Evolutionary conservation across 2,329 filamentous ascomycete species (phyloP).

Genomic region (Salinomyces thailandicus): DNA sequence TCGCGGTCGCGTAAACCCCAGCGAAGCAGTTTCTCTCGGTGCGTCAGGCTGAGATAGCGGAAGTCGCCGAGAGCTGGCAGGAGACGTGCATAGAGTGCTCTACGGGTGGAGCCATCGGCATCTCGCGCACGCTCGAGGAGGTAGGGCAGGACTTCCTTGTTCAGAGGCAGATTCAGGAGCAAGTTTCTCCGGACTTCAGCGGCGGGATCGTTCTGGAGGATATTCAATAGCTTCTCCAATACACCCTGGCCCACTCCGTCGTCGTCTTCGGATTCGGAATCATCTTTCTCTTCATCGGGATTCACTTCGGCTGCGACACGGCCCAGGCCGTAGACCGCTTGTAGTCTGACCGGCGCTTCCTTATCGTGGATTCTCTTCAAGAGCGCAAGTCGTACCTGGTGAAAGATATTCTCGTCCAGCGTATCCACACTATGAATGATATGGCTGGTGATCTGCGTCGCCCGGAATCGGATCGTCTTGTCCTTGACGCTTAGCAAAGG

Average conservation of each 20-base stretch:
- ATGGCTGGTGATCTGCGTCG: slow-evolving; percentile 81
- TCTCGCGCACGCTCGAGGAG: slow-evolving; percentile 86
- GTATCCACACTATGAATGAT: slow-evolving; percentile 86
- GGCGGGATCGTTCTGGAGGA: slow-evolving; percentile 86
- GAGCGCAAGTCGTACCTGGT: slow-evolving; percentile 66
- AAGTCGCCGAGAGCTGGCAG: slow-evolving; percentile 88
- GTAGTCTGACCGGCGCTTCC: slow-evolving; percentile 81
- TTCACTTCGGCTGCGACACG: slow-evolving; percentile 64
- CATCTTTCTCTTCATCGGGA: slow-evolving; percentile 50
- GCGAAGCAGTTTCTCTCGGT: slow-evolving; percentile 87
- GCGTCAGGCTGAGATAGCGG: slow-evolving; percentile 79
- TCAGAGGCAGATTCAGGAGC: slow-evolving; percentile 79
- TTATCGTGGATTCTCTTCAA: slow-evolving; percentile 86
- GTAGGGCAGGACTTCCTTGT: slow-evolving; percentile 70
- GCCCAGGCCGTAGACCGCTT: slow-evolving; percentile 84
- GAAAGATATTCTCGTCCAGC: slow-evolving; percentile 85
- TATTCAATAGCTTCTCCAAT: slow-evolving; percentile 71
- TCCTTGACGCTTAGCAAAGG: slow-evolving; percentile 79
- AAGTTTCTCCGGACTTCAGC: slow-evolving; percentile 85
- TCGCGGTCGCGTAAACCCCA: slow-evolving; percentile 94
- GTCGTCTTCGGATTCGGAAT: slow-evolving; percentile 61
- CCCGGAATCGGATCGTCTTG: slow-evolving; percentile 80
- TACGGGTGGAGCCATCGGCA: slow-evolving; percentile 70
- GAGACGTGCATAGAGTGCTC: slow-evolving; percentile 77
- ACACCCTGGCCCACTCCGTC: slow-evolving; percentile 58